Evolutionary conservation across 306 rosid species (phyloP).

Genomic region (Mucuna pruriens): DNA sequence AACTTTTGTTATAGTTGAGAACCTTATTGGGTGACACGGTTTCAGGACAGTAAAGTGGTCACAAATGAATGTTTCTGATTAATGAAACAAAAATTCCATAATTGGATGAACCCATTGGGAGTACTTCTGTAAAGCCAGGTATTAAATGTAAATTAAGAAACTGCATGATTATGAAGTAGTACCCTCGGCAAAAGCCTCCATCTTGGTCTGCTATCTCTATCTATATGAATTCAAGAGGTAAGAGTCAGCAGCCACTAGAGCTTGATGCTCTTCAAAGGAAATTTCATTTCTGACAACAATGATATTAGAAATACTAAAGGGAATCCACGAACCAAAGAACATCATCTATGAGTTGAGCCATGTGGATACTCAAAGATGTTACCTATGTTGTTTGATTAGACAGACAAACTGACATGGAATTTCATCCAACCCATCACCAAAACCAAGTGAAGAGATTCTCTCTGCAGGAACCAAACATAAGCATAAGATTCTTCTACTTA

Average conservation of each 20-base stretch:
- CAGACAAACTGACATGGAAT: neutral
- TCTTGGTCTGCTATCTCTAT: slow-evolving; percentile 4
- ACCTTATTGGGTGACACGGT: slow-evolving; percentile 27
- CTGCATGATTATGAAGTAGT: neutral
- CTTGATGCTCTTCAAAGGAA: neutral
- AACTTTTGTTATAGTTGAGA: slow-evolving; percentile 8
- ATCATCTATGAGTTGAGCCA: slow-evolving; percentile 28
- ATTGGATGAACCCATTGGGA: neutral
- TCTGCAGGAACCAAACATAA: slow-evolving; percentile 24
- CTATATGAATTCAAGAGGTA: slow-evolving; percentile 12
- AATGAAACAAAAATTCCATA: slow-evolving; percentile 17
- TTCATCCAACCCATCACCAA: slow-evolving; percentile 14
- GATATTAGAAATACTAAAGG: neutral
- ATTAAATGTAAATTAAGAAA: neutral
- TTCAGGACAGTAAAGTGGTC: slow-evolving; percentile 15
- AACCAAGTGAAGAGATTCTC: slow-evolving; percentile 22
- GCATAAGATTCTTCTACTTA: neutral
- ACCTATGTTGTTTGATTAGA: slow-evolving; percentile 1
- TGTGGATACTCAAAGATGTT: neutral
- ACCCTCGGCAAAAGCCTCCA: slow-evolving; percentile 23
- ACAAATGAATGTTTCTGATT: neutral
- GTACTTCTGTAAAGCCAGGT: slow-evolving; percentile 15
- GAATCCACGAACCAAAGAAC: slow-evolving; percentile 3
- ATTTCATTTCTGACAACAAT: slow-evolving; percentile 17
- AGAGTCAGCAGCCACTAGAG: slow-evolving; percentile 8